A percentile compares a stretch with the other conserved stretches of the same genome.
phyloP scores from a whole-genome alignment of 2,329 filamentous ascomycete genomes.

The Incumbomyces delicatus region DNA sequence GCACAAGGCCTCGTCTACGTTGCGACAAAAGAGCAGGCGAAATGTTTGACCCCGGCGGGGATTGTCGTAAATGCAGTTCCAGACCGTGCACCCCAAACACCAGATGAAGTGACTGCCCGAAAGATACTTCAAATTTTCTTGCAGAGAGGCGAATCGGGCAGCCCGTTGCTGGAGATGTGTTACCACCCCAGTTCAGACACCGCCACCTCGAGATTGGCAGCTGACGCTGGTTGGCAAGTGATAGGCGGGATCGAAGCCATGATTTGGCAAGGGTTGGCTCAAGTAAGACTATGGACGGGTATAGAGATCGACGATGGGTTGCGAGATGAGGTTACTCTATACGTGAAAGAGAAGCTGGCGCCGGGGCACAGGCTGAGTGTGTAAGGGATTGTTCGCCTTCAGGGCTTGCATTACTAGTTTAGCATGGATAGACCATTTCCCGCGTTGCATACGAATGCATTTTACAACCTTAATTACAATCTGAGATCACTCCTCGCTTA shows the following conservation, averaged over 20 bases:
- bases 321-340: conserved; percentile 4
- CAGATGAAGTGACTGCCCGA: conserved; percentile 52
- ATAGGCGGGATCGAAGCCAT: conserved; percentile 67
- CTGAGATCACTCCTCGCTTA: too few species aligned
- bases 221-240: conserved; percentile 58
- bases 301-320: conserved; percentile 40
- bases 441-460: too few species aligned
- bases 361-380: not conserved
- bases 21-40: conserved; percentile 50
- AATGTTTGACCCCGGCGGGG: conserved; percentile 47
- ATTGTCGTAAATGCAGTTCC: conserved; percentile 67
- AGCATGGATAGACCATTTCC: too few species aligned
- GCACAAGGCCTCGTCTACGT: conserved; percentile 54
- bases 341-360: not conserved
- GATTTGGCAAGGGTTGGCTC: conserved; percentile 68
- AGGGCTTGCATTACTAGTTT: too few species aligned
- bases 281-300: conserved; percentile 55
- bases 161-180: conserved; percentile 66
- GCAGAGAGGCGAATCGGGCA: conserved; percentile 46
- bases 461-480: too few species aligned
- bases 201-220: conserved; percentile 52
- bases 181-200: conserved; percentile 67
- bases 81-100: conserved; percentile 59
- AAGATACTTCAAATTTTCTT: conserved; percentile 38
- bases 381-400: too few species aligned